Percentiles rank a stretch among this genome's conserved stretches.
Evolutionary conservation across 352 stramenopile species (phyloP).

Genomic region (Globisporangium heterothallicum): DNA sequence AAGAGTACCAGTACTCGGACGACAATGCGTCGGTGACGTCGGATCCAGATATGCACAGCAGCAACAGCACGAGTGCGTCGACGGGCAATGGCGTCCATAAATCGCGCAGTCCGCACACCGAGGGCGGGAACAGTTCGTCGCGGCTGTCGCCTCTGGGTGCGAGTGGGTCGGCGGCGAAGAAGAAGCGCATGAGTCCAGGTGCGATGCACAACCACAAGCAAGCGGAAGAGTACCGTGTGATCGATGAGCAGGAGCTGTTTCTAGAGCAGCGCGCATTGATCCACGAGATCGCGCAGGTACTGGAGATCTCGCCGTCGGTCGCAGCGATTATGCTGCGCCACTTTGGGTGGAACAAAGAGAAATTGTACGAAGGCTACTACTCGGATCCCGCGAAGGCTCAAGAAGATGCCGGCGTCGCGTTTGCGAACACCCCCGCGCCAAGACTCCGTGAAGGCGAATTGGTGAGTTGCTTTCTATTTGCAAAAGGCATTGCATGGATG

Average conservation of each 20-base stretch:
- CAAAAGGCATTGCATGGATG: neutral
- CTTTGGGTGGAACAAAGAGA: slow-evolving; percentile 89
- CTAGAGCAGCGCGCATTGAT: slow-evolving; percentile 59
- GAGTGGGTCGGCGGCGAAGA: slow-evolving; percentile 48
- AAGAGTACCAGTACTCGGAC: slow-evolving; percentile 69
- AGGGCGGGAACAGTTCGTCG: slow-evolving; percentile 17
- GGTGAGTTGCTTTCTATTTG: slow-evolving; percentile 24
- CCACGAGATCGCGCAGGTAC: slow-evolving; percentile 64
- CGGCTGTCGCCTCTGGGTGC: slow-evolving; percentile 32
- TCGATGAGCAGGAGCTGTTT: slow-evolving; percentile 78
- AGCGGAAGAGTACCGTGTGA: slow-evolving; percentile 71
- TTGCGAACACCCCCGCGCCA: slow-evolving; percentile 31
- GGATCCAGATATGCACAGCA: slow-evolving; percentile 15
- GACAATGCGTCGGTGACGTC: slow-evolving; percentile 32
- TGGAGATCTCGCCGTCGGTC: slow-evolving; percentile 59
- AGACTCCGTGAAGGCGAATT: slow-evolving; percentile 29
- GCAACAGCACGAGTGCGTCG: slow-evolving; percentile 8
- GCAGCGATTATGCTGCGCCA: slow-evolving; percentile 77
- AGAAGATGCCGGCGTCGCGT: slow-evolving; percentile 55
- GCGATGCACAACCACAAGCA: slow-evolving; percentile 27
- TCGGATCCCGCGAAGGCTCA: slow-evolving; percentile 50
- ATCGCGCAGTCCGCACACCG: slow-evolving; percentile 17
- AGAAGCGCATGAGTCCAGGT: slow-evolving; percentile 53
- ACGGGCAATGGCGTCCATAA: slow-evolving; percentile 24
- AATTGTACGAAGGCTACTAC: slow-evolving; percentile 86